Evolutionary conservation across 1,284 basidiomycete genomes (phyloP).

Genomic region (Leccinum huronense): DNA sequence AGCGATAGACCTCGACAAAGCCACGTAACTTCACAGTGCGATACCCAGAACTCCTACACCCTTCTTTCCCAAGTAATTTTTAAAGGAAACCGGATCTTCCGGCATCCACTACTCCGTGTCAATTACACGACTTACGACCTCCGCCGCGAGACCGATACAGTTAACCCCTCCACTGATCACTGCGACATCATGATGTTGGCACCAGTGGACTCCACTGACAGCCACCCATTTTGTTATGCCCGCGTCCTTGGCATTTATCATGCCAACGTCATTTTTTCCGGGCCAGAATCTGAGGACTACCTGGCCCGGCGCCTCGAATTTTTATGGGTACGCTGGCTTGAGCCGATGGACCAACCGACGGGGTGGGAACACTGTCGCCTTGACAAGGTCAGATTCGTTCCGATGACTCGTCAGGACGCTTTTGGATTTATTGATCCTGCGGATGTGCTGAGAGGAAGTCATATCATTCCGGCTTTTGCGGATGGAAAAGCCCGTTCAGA

Average conservation of each 20-base stretch:
- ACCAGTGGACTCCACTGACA: background rate
- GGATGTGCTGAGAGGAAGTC: background rate
- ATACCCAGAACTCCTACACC: background rate
- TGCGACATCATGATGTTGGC: background rate
- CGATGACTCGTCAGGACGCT: background rate
- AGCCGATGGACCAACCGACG: background rate
- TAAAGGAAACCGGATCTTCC: background rate
- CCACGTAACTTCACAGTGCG: background rate
- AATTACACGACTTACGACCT: background rate
- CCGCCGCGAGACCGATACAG: background rate
- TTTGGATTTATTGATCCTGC: background rate
- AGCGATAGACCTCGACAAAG: background rate
- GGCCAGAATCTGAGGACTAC: background rate
- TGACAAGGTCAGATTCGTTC: background rate
- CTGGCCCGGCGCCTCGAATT: background rate
- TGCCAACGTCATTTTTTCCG: background rate
- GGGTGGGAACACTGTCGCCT: background rate
- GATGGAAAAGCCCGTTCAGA: background rate
- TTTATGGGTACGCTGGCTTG: background rate
- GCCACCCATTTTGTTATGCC: background rate
- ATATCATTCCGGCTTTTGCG: background rate
- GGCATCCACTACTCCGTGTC: background rate
- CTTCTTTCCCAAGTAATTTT: background rate
- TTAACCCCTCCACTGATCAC: background rate
- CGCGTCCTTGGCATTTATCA: background rate